These are phyloP conservation scores for Calonectria naviculata DNA, from an alignment of 2,329 filamentous ascomycete genomes.

Conservation along the genomic window DNA sequence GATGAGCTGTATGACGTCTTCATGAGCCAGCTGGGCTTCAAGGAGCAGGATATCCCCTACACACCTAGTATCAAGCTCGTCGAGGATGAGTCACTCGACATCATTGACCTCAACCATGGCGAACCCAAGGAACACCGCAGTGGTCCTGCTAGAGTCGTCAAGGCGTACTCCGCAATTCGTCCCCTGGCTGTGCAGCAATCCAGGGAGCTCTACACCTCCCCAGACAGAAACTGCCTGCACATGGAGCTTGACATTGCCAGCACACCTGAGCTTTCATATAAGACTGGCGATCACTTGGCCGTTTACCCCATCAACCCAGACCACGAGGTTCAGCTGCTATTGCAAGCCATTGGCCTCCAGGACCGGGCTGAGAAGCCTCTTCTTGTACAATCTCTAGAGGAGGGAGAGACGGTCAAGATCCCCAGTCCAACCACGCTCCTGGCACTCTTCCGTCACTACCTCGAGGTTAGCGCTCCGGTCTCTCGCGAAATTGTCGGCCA, in stretches of 20 bases:
- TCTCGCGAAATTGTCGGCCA: slow-evolving; percentile 52
- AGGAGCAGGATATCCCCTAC: slow-evolving; percentile 36
- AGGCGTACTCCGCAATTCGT: slow-evolving; percentile 34
- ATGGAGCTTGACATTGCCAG: slow-evolving; percentile 50
- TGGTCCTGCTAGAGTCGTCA: slow-evolving; percentile 30
- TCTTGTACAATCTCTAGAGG: slow-evolving; percentile 35
- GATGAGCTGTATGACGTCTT: slow-evolving; percentile 40
- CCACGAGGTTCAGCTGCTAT: slow-evolving; percentile 44
- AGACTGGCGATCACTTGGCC: slow-evolving; percentile 54
- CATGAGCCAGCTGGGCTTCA: slow-evolving; percentile 28
- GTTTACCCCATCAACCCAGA: slow-evolving; percentile 53
- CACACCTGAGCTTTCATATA: slow-evolving; percentile 45
- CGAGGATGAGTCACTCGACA: slow-evolving; percentile 35
- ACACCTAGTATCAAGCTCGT: slow-evolving; percentile 31
- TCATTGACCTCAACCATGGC: slow-evolving; percentile 37
- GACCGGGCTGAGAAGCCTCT: slow-evolving; percentile 36
- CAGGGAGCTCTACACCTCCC: slow-evolving; percentile 30
- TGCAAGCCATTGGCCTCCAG: slow-evolving; percentile 41
- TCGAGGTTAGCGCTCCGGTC: slow-evolving; percentile 53
- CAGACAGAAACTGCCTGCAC: slow-evolving; percentile 44
- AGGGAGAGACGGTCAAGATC: slow-evolving; percentile 35
- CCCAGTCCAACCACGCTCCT: slow-evolving; percentile 52
- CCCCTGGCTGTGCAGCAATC: slow-evolving; percentile 28
- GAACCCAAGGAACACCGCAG: slow-evolving; percentile 34
- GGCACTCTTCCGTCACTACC: slow-evolving; percentile 55